These are phyloP conservation scores for Leishmania guyanensis DNA, from an alignment of 208 protist genomes.

Conservation along the genomic window DNA sequence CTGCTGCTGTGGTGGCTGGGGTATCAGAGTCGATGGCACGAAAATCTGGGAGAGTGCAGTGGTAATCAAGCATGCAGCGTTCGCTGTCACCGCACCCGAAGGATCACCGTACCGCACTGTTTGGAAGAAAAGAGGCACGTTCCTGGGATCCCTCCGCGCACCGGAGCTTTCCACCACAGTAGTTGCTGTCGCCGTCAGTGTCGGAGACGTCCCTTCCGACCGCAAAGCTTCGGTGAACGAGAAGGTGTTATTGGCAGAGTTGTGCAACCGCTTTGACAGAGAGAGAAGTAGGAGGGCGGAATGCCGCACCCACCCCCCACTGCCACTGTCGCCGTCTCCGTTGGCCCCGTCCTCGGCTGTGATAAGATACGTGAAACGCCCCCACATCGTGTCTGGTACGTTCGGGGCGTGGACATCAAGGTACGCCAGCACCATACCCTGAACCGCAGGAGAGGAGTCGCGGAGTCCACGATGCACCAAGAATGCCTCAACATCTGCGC, in stretches of 20 bases:
- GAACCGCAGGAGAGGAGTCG: constrained; percentile 36
- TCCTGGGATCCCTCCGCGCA: not conserved
- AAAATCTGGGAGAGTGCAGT: not conserved
- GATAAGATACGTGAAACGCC: constrained; percentile 8
- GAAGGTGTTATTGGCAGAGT: not conserved
- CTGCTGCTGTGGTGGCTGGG: not conserved
- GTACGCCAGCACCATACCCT: constrained; percentile 46
- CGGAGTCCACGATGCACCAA: constrained; percentile 29
- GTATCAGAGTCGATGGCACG: not conserved
- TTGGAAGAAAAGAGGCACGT: constrained; percentile 1
- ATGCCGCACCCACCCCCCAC: constrained; percentile 42
- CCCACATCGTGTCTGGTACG: not conserved
- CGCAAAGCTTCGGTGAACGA: not conserved
- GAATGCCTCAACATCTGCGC: constrained; percentile 1
- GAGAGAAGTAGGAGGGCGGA: constrained; percentile 50
- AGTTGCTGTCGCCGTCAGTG: not conserved
- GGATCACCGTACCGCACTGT: not conserved
- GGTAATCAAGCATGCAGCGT: not conserved
- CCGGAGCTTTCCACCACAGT: not conserved
- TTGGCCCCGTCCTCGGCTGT: not conserved
- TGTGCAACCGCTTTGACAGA: constrained; percentile 20
- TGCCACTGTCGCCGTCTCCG: not conserved
- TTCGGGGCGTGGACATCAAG: constrained; percentile 33
- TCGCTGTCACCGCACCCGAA: not conserved
- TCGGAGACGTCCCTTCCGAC: not conserved